phyloP scores from a whole-genome alignment of 179 eudicot genomes.

The Camellia oleifera region DNA sequence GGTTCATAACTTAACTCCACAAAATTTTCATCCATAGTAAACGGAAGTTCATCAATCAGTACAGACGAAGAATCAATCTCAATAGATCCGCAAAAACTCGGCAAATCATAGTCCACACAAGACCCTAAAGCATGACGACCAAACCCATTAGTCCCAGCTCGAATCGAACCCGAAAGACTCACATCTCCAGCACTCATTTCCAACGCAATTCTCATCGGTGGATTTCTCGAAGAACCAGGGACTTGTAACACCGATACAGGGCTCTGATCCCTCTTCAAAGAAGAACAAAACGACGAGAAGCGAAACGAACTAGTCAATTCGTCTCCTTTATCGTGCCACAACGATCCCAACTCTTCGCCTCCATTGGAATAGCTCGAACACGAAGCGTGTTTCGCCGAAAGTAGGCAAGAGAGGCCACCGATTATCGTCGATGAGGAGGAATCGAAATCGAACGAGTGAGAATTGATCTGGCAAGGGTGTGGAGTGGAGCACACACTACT shows the following conservation, averaged over 20 bases:
- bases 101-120: constrained; percentile 52
- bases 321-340: constrained; percentile 44
- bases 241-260: constrained; percentile 81
- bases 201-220: constrained; percentile 40
- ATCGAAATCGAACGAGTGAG: constrained; percentile 66
- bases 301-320: constrained; percentile 58
- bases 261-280: constrained; percentile 58
- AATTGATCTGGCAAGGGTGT: constrained; percentile 48
- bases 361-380: constrained; percentile 32
- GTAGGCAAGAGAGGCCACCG: constrained; percentile 70
- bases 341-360: constrained; percentile 31
- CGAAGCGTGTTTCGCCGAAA: constrained; percentile 50
- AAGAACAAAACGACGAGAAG: constrained; percentile 31
- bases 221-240: constrained; percentile 44
- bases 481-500: constrained; percentile 61
- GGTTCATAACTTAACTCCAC: constrained; percentile 23
- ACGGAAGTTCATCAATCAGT: constrained; percentile 58
- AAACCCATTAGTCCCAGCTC: constrained; percentile 39
- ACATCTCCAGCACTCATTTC: constrained; percentile 26
- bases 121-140: constrained; percentile 49
- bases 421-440: constrained; percentile 26
- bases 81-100: constrained; percentile 26
- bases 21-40: constrained; percentile 65
- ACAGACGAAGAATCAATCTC: constrained; percentile 32
- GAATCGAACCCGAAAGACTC: constrained; percentile 27